Conservation (phyloP, 805 yeast genomes). For the Candida ortonii region DNA sequence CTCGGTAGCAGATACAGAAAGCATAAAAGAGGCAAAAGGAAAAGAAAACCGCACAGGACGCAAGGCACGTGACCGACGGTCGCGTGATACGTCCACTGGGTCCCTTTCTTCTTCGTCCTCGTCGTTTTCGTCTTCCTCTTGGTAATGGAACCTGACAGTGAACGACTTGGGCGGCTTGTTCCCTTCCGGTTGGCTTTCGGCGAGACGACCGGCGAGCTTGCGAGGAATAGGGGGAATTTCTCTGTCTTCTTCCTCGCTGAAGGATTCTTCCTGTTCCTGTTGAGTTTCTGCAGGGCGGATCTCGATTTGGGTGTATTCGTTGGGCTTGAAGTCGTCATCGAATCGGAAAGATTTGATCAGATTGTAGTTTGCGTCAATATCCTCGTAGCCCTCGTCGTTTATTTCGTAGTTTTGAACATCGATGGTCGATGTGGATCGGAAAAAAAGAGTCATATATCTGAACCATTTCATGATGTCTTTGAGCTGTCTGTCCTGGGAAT, state of each 20-base stretch:
- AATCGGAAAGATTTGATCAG: slow-evolving; percentile 25
- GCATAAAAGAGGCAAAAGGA: slow-evolving; percentile 17
- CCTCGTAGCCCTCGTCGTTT: slow-evolving; percentile 43
- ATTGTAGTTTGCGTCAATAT: slow-evolving; percentile 32
- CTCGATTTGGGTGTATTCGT: slow-evolving; percentile 27
- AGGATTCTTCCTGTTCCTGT: slow-evolving; percentile 16
- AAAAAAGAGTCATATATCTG: slow-evolving; percentile 36
- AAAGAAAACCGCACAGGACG: slow-evolving; percentile 20
- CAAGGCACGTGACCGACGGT: too few relatives aligned
- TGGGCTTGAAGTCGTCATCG: slow-evolving; percentile 25
- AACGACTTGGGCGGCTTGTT: slow-evolving; percentile 35
- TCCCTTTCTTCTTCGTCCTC: slow-evolving; percentile 3
- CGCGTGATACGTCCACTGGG: slow-evolving; percentile 3
- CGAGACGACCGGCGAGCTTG: slow-evolving; percentile 22
- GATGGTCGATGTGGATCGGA: slow-evolving; percentile 47
- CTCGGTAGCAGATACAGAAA: slow-evolving; percentile 30
- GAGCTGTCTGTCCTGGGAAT: slow-evolving; percentile 19
- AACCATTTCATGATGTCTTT: slow-evolving; percentile 29
- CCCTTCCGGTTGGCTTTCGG: slow-evolving; percentile 22
- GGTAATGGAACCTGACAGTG: slow-evolving; percentile 26
- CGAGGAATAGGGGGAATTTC: slow-evolving; percentile 15
- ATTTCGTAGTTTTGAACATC: slow-evolving; percentile 46
- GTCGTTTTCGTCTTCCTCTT: slow-evolving; percentile 2
- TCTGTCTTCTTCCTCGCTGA: slow-evolving; percentile 15
- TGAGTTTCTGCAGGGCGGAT: slow-evolving; percentile 19